Evolutionary conservation across 768 basidiomycete species (phyloP).

Genomic region (Lactifluus echinatus): DNA sequence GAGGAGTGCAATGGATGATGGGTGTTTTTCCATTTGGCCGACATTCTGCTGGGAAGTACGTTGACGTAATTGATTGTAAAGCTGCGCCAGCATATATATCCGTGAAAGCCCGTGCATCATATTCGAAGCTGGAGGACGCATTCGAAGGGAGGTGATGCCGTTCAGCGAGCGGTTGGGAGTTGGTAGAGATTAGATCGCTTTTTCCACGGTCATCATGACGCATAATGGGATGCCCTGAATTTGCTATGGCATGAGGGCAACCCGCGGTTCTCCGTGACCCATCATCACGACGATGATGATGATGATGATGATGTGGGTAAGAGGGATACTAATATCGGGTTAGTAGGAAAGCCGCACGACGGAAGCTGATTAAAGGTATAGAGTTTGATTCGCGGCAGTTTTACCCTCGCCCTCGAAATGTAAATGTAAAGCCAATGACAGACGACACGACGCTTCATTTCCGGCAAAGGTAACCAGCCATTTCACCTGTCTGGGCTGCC

Average conservation of each 20-base stretch:
- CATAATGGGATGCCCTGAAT: conserved; percentile 15
- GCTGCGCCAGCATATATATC: background rate
- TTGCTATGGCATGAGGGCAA: background rate
- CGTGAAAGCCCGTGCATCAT: conserved; percentile 10
- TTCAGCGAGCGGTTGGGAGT: no score
- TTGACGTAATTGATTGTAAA: conserved; percentile 13
- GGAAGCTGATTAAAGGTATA: conserved; percentile 23
- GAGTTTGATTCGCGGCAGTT: conserved; percentile 20
- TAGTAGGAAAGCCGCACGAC: conserved; percentile 12
- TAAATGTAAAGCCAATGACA: conserved; percentile 5
- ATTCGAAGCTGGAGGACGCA: conserved; percentile 7
- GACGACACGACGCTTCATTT: conserved; percentile 2
- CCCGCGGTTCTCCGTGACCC: conserved; percentile 13
- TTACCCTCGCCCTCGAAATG: conserved; percentile 8
- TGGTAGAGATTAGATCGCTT: background rate
- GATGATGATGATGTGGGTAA: background rate
- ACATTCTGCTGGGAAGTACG: background rate
- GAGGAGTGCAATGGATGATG: background rate
- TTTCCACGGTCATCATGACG: background rate
- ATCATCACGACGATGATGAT: no score
- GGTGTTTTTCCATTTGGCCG: background rate
- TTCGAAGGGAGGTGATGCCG: no score
- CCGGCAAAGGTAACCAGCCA: conserved; percentile 15
- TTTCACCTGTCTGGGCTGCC: conserved; percentile 16
- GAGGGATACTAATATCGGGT: conserved; percentile 5